Evolutionary conservation across 1,284 basidiomycete species (phyloP), one percentile per base, ranked within the genome.

Genomic region (Trichosporon coremiiforme): DNA sequence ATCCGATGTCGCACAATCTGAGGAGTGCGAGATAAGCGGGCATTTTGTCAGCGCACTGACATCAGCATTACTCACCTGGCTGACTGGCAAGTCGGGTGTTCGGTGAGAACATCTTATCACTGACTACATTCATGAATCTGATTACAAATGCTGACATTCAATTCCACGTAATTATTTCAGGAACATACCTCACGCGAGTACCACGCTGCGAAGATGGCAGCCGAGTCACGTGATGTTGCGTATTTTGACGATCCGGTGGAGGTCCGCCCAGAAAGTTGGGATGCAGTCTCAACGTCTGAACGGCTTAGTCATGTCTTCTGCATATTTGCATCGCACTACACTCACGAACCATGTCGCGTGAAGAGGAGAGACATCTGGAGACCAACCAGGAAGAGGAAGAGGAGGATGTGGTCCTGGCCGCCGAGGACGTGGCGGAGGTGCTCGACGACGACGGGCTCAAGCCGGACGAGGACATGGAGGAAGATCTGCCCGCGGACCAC

Each of bases 371-470:
- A 35, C 13, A 15, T 17, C 5, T 25, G 6, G 47, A 64, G 38
- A 29, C 45, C n/a, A 22, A 47, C 31, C 22, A 66, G 12, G 65
- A 67, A 8, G 64, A 72, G 9, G 41, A 68, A 5, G 70, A 71
- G 4, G 53, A 65, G 31, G 71, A 72, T 22, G 20, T 72, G 17
- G 66, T 72, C 0, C 69, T 72, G 12, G 53, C 67, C 13, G 65
- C 47, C 0, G 71, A 72, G 60, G 71, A 72, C 67, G 62, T 70
- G 12, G 76, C 75, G n/a, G 81, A 83, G 70, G 76, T 82, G 2
- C 71, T 75, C 47, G 80, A 92, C 78, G 85, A 81, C 20, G 90
- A 91, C 69, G 90, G 91, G 62, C 70, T 73, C 68, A 75, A 78
- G 25, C 89, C 89, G 15, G 89, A 89, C 33, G 88, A 76, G 13